Conservation (phyloP, 2,329 filamentous ascomycete genomes). For the Bipolaris gigantea region DNA sequence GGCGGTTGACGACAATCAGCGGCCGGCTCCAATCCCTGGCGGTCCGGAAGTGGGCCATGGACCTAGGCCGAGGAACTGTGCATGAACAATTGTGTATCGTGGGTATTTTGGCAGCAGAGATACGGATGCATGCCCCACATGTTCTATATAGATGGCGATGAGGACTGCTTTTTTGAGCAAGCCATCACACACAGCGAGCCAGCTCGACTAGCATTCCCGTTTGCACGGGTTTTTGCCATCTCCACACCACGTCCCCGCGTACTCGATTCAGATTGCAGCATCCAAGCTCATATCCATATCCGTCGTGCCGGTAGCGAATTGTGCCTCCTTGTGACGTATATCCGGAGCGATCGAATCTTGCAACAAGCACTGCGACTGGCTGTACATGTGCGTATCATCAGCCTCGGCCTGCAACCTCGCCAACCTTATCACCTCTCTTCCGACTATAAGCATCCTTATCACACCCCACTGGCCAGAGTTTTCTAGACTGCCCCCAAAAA, state of each 20-base stretch:
- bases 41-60: constrained; percentile 18
- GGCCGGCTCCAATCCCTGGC: constrained; percentile 35
- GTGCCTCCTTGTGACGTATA: constrained; percentile 10
- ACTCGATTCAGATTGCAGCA: no score
- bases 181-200: constrained; percentile 5
- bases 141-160: constrained; percentile 17
- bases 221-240: constrained; percentile 5
- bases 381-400: constrained; percentile 18
- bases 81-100: constrained; percentile 35
- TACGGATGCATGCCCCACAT: constrained; percentile 19
- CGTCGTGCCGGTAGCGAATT: constrained; percentile 11
- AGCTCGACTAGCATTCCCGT: constrained; percentile 6
- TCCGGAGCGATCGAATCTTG: constrained; percentile 2
- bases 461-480: background rate
- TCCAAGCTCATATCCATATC: constrained; percentile 3
- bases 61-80: constrained; percentile 3
- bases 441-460: no score
- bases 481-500: background rate
- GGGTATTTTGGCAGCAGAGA: constrained; percentile 28
- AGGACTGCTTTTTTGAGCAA: constrained; percentile 4
- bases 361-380: constrained; percentile 8
- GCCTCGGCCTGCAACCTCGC: constrained; percentile 20
- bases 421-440: constrained; percentile 16
- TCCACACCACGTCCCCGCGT: constrained; percentile 11
- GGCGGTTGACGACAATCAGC: constrained; percentile 34